phyloP scores from a whole-genome alignment of 2,329 filamentous ascomycete species.

The Ophiostoma ulmi region DNA sequence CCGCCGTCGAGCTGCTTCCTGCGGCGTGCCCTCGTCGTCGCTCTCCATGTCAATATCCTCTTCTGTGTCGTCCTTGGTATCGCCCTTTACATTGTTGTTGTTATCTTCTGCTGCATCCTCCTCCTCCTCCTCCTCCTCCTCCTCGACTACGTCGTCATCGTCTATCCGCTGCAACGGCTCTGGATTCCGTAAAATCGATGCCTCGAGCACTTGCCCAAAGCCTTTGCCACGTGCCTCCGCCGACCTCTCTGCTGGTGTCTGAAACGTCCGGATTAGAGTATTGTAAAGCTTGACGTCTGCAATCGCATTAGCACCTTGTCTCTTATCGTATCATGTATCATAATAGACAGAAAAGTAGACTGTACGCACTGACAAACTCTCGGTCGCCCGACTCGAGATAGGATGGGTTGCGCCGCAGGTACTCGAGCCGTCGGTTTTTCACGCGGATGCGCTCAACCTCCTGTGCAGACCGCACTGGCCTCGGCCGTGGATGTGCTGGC shows the following conservation, averaged over 20 bases:
- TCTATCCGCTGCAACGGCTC: slow-evolving; percentile 19
- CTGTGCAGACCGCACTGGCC: slow-evolving; percentile 41
- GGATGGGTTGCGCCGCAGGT: slow-evolving; percentile 64
- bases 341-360: too few relatives aligned
- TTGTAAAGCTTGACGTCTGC: slow-evolving; percentile 77
- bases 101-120: slow-evolving; percentile 8
- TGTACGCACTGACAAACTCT: slow-evolving; percentile 47
- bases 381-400: slow-evolving; percentile 60
- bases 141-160: slow-evolving; percentile 20
- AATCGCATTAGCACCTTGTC: neutral
- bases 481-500: slow-evolving; percentile 40
- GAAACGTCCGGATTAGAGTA: slow-evolving; percentile 69
- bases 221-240: slow-evolving; percentile 68
- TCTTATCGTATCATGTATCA: neutral
- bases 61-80: neutral
- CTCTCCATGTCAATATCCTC: slow-evolving; percentile 44
- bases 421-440: slow-evolving; percentile 74
- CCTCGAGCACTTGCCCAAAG: slow-evolving; percentile 72
- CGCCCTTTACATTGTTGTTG: neutral
- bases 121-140: slow-evolving; percentile 16
- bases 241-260: slow-evolving; percentile 67
- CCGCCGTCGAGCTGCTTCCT: slow-evolving; percentile 60
- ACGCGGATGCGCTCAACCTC: slow-evolving; percentile 47
- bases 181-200: slow-evolving; percentile 55
- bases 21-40: slow-evolving; percentile 32